A percentile compares a stretch with the other conserved stretches of the same genome.
phyloP scores from a whole-genome alignment of 805 yeast genomes.

The Naumovozyma castellii region DNA sequence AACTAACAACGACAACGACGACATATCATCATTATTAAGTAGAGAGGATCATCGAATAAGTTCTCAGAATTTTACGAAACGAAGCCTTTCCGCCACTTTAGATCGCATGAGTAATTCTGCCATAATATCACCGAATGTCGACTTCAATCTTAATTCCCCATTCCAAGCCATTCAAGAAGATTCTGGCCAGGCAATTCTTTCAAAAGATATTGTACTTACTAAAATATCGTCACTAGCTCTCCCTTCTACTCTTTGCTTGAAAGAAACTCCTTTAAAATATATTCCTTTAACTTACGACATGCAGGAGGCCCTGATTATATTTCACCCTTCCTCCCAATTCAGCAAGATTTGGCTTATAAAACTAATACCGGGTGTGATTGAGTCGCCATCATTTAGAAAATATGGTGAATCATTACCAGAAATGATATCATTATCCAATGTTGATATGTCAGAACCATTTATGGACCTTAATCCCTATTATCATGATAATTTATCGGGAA shows the following conservation, averaged over 20 bases:
- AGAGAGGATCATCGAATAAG: background rate
- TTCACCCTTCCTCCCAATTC: conserved; percentile 35
- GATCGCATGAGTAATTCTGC: conserved; percentile 22
- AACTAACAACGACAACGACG: conserved; percentile 4
- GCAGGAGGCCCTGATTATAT: conserved; percentile 53
- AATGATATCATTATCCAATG: conserved; percentile 11
- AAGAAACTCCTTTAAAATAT: conserved; percentile 18
- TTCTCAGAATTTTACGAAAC: conserved; percentile 4
- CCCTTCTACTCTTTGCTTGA: conserved; percentile 9
- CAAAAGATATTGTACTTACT: conserved; percentile 66
- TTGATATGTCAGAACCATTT: background rate
- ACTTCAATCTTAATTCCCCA: conserved; percentile 20
- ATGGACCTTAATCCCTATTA: background rate
- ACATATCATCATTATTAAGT: background rate
- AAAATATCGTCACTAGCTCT: conserved; percentile 39
- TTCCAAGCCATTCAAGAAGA: conserved; percentile 9
- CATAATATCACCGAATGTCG: conserved; percentile 16
- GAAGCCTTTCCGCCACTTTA: conserved; percentile 25
- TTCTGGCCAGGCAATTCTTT: conserved; percentile 28
- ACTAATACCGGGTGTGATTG: conserved; percentile 18
- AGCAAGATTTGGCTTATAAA: conserved; percentile 41
- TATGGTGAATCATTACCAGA: conserved; percentile 23
- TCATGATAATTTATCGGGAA: conserved; percentile 29
- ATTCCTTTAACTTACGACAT: conserved; percentile 33
- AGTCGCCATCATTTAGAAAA: conserved; percentile 20